Percentiles rank a stretch among this genome's conserved stretches.
Evolutionary conservation across 495 filamentous ascomycete species (phyloP).

Genomic region (Neurospora hispaniola): DNA sequence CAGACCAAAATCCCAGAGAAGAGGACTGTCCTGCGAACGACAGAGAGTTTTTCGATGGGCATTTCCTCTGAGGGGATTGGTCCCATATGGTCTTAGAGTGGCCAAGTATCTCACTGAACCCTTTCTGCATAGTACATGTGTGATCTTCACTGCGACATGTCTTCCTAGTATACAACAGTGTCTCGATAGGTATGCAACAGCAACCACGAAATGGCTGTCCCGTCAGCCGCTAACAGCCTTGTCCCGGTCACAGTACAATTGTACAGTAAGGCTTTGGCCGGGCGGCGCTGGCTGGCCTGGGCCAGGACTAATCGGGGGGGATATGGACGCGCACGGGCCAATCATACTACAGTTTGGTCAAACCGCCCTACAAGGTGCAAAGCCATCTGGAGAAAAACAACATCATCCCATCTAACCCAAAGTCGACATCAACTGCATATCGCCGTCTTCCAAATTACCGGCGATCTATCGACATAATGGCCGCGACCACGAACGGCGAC

Average conservation of each 20-base stretch:
- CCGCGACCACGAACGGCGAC: constrained; percentile 50
- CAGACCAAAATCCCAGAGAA: not conserved
- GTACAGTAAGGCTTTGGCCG: not conserved
- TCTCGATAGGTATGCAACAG: not conserved
- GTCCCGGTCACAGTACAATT: not conserved
- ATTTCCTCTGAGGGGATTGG: not conserved
- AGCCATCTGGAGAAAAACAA: not conserved
- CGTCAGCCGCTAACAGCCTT: not conserved
- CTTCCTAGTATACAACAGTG: not conserved
- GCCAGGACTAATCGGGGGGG: not conserved
- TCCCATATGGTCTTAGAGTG: not conserved
- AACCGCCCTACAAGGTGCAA: not conserved
- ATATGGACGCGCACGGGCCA: not conserved
- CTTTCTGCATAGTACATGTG: not conserved
- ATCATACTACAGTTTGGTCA: not conserved
- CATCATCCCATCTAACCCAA: not conserved
- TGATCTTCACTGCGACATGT: not conserved
- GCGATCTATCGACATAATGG: constrained; percentile 15
- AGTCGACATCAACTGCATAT: not conserved
- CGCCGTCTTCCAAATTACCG: not conserved
- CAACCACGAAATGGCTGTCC: not conserved
- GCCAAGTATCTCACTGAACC: not conserved
- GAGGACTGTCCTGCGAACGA: not conserved
- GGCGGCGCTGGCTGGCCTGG: not conserved
- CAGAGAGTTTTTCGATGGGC: not conserved